These are phyloP conservation scores for Salix purpurea DNA, from an alignment of 345 rosid species.

Conservation along the genomic window DNA sequence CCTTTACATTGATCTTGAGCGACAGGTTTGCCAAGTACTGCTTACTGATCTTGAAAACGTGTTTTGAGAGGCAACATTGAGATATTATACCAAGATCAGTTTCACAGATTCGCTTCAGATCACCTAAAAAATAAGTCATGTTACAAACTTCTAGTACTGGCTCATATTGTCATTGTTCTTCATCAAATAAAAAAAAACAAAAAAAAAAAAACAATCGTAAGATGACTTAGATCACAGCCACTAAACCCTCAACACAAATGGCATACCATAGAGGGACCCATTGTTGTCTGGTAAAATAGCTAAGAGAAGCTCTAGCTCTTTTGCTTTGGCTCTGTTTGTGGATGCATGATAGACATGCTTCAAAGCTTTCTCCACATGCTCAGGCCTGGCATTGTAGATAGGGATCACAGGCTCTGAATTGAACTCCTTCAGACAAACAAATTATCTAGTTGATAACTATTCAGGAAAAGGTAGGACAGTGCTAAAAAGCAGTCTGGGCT, in stretches of 20 bases:
- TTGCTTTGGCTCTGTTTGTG: slow-evolving; percentile 82
- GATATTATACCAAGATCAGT: slow-evolving; percentile 95
- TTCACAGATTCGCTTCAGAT: slow-evolving; percentile 95
- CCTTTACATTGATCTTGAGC: slow-evolving; percentile 97
- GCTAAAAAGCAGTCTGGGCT: neutral
- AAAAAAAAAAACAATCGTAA: neutral
- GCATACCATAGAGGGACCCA: slow-evolving; percentile 86
- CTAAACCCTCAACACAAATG: neutral
- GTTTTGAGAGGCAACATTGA: slow-evolving; percentile 94
- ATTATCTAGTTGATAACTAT: too few relatives aligned
- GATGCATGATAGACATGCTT: slow-evolving; percentile 82
- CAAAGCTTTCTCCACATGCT: slow-evolving; percentile 95
- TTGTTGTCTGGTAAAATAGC: slow-evolving; percentile 95
- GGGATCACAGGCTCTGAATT: slow-evolving; percentile 90
- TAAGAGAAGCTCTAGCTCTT: slow-evolving; percentile 89
- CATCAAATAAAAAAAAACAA: neutral
- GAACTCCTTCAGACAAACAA: slow-evolving; percentile 57
- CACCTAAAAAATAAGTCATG: slow-evolving; percentile 46
- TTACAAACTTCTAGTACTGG: neutral
- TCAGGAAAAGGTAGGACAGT: neutral
- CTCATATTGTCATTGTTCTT: neutral
- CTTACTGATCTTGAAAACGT: slow-evolving; percentile 95
- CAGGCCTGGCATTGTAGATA: slow-evolving; percentile 82
- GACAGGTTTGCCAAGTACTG: slow-evolving; percentile 96
- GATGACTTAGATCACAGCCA: neutral